Base-by-base conservation (phyloP, 2,329 filamentous ascomycete species). In the Anthostomella pinea region DNA sequence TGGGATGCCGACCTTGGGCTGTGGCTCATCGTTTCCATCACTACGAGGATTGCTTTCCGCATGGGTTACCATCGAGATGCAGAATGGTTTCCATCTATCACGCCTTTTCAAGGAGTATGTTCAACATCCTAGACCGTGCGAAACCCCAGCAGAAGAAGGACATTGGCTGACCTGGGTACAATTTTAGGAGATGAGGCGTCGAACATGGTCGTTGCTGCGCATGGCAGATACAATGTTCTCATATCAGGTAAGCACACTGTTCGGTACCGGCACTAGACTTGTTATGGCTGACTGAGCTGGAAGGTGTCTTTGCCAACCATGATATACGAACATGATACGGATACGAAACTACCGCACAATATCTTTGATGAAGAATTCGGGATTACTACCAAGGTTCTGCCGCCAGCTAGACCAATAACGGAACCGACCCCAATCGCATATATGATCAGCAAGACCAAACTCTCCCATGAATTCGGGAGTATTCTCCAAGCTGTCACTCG, bases 41-140 rank as follows among this genome's bases (percentile, higher is more conserved):
- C 75, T 35, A 77, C 75, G 54, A 64, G 78, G 62, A 62, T 79
- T 59, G 69, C 77, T 53, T 64, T 84, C 62, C 73, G 82, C 25
- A 85, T 85, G 79, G 85, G 84, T 4, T 85, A 90, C 51, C 87
- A 91, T 52, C 75, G 87, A 42, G 87, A 91, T 57, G 75, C 84
- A 8, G 83, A 79, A 41, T 86, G 82, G 63, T 90, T 88, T 56
- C 72, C 81, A 2, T 77, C 73, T 10, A 73, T 93, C 30, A 75
- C 80, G 2, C 81, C 84, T 5, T 90, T 87, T 49, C 78, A 88
- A 62, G 86, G 74, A 34, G 75, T 79, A 67, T 50, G 75, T 67
- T 30, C 14, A 6, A 17, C 15, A 35, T 29, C 22, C 14, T 10
- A 9, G 13, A 25, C 2, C 16, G 29, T 33, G 32, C 13, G 9